phyloP scores from a whole-genome alignment of 805 yeast species.

The Spathaspora girioi region DNA sequence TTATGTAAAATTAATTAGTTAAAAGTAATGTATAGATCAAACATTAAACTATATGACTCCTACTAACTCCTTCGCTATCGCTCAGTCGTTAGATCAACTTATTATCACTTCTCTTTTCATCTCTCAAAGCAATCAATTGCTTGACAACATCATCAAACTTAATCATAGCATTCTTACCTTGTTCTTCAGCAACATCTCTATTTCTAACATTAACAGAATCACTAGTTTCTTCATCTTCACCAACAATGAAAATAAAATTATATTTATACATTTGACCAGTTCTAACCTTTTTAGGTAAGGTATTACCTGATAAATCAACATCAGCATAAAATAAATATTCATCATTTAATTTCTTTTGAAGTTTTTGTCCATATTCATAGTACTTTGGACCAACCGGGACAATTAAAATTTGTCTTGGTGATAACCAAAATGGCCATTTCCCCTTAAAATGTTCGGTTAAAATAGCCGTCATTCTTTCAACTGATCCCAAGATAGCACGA shows the following conservation, averaged over 20 bases:
- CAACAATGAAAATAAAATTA: constrained; percentile 95
- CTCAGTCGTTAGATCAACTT: constrained; percentile 18
- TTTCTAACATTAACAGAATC: constrained; percentile 90
- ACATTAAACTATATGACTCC: too few species aligned
- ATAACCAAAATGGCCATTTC: constrained; percentile 99
- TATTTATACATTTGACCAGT: constrained; percentile 91
- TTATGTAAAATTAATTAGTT: neutral
- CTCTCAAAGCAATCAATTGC: constrained; percentile 66
- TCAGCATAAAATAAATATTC: constrained; percentile 85
- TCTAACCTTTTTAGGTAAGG: constrained; percentile 97
- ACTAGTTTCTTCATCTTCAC: constrained; percentile 84
- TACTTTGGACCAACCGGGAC: constrained; percentile 96
- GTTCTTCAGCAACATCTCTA: constrained; percentile 90
- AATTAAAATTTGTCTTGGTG: constrained; percentile 97
- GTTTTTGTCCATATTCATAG: constrained; percentile 82
- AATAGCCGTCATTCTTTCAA: constrained; percentile 98
- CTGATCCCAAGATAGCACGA: constrained; percentile 97
- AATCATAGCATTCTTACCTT: constrained; percentile 86
- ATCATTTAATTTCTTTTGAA: constrained; percentile 61
- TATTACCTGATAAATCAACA: constrained; percentile 90
- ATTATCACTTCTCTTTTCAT: constrained; percentile 73
- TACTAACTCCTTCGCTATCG: neutral
- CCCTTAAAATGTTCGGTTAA: constrained; percentile 98
- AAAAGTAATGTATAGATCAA: too few species aligned
- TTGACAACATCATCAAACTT: constrained; percentile 66